Evolutionary conservation across 2,329 filamentous ascomycete genomes (phyloP), one percentile per base, ranked within the genome.

Genomic region (Neoscytalidium dimidiatum): DNA sequence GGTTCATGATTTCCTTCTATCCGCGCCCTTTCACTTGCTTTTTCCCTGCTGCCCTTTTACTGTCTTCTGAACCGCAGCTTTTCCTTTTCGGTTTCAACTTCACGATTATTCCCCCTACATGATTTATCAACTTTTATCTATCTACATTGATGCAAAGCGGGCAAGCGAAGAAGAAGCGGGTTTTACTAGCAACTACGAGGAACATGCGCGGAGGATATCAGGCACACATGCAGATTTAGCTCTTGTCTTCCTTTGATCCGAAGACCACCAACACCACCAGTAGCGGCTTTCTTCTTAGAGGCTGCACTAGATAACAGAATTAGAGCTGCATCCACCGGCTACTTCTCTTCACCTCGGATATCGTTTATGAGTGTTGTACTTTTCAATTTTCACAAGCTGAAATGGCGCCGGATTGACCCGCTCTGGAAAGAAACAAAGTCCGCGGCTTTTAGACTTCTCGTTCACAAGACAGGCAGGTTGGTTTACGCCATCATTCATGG

Each of bases 51-150:
- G 11, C 33, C 19, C 21, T n/a, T 23, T 44, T 60, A 41, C 41
- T 46, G 56, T 41, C 19, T 48, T 33, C 13, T 26, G 38, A 17
- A 26, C 46, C n/a, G 6, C 28, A 26, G 56, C 56, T 31, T 17
- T 60, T 60, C 41, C 46, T 28, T 60, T 60, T 33, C 56, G 56
- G 56, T 41, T 60, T 60, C 28, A 11, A 13, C 56, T 60, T 60
- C 41, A 60, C 35, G 41, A 60, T 60, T 60, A 60, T 60, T 60
- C 56, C 56, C 53, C 56, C 56, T 60, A 60, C 43, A 19, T 60
- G 35, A 60, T 58, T 44, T 58, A 58, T 60, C 56, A 6, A 38
- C 19, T 29, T 43, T 57, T n/a, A n/a, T n/a, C n/a, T n/a, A 41
- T 31, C 52, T 28, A 60, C 23, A 28, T 60, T 46, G 56, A 44